Conservation (phyloP, 495 filamentous ascomycete genomes). For the Neurospora sp. region DNA sequence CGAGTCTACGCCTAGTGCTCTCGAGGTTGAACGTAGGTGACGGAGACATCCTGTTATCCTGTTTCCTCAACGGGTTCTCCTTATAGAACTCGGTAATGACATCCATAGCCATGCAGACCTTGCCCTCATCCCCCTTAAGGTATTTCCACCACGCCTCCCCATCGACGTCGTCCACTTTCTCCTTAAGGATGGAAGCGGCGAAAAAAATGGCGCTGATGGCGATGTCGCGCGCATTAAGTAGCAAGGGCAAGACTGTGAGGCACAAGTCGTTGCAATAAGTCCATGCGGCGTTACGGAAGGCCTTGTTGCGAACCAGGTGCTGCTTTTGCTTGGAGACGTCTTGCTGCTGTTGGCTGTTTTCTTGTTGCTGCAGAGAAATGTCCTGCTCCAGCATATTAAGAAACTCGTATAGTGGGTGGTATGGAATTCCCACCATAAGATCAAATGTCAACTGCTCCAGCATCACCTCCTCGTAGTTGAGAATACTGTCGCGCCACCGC, state of each 20-base stretch:
- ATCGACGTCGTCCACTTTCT: slow-evolving; percentile 63
- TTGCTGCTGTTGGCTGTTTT: neutral
- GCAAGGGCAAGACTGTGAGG: slow-evolving; percentile 74
- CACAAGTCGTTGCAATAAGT: slow-evolving; percentile 84
- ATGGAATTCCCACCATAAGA: slow-evolving; percentile 74
- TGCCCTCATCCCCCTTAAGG: slow-evolving; percentile 51
- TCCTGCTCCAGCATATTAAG: slow-evolving; percentile 48
- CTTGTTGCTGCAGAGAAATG: neutral
- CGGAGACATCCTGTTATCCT: slow-evolving; percentile 28
- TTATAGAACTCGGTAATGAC: slow-evolving; percentile 68
- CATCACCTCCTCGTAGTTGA: slow-evolving; percentile 82
- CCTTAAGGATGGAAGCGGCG: slow-evolving; percentile 56
- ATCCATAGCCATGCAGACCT: slow-evolving; percentile 54
- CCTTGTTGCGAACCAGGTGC: slow-evolving; percentile 55
- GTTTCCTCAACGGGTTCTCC: slow-evolving; percentile 47
- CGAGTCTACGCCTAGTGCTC: slow-evolving; percentile 32
- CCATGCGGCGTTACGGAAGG: slow-evolving; percentile 75
- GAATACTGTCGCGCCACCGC: slow-evolving; percentile 88
- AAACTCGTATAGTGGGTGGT: slow-evolving; percentile 69
- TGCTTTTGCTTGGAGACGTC: neutral
- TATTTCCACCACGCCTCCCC: slow-evolving; percentile 83
- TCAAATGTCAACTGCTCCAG: slow-evolving; percentile 93
- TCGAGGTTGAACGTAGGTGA: slow-evolving; percentile 38
- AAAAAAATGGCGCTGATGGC: slow-evolving; percentile 82
- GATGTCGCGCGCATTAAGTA: slow-evolving; percentile 67